A percentile compares a stretch with the other conserved stretches of the same genome.
phyloP scores from a whole-genome alignment of 139 green algal genomes.

The Ettlia oleoabundans region DNA sequence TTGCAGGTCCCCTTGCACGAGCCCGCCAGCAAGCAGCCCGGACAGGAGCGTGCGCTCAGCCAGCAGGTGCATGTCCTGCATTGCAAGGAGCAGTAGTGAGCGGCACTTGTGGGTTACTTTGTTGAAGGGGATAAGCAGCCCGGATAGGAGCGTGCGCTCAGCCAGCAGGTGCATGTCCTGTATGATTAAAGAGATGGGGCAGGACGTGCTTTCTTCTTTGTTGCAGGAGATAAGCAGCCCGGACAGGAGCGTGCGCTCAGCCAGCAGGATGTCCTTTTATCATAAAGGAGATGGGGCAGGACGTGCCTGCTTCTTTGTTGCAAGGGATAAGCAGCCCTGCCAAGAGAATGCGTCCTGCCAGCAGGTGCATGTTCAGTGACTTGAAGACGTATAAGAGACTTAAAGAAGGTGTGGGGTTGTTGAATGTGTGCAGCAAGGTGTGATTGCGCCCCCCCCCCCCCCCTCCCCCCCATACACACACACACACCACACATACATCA shows the following conservation, averaged over 20 bases:
- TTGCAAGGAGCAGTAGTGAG: too few relatives aligned
- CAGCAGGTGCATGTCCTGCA: constrained; percentile 80
- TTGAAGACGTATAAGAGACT: not conserved
- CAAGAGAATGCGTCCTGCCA: constrained; percentile 78
- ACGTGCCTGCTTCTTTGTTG: too few relatives aligned
- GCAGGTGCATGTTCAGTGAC: too few relatives aligned
- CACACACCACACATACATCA: not conserved
- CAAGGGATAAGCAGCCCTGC: constrained; percentile 64
- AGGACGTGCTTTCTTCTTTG: too few relatives aligned
- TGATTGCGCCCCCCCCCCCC: too few relatives aligned
- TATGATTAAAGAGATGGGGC: not conserved
- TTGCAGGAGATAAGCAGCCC: too few relatives aligned
- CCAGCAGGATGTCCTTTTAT: constrained; percentile 73
- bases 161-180: constrained; percentile 84
- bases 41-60: constrained; percentile 79
- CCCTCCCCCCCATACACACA: not conserved
- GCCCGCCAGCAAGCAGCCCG: constrained; percentile 60
- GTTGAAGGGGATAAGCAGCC: too few relatives aligned
- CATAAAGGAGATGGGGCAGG: too few relatives aligned
- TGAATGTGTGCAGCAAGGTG: too few relatives aligned
- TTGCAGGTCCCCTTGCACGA: constrained; percentile 69
- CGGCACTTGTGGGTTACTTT: too few relatives aligned
- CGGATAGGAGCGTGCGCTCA: constrained; percentile 76
- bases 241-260: constrained; percentile 77
- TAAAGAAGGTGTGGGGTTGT: too few relatives aligned